Conservation (phyloP, 2,329 filamentous ascomycete species). For the Nemania abortiva region DNA sequence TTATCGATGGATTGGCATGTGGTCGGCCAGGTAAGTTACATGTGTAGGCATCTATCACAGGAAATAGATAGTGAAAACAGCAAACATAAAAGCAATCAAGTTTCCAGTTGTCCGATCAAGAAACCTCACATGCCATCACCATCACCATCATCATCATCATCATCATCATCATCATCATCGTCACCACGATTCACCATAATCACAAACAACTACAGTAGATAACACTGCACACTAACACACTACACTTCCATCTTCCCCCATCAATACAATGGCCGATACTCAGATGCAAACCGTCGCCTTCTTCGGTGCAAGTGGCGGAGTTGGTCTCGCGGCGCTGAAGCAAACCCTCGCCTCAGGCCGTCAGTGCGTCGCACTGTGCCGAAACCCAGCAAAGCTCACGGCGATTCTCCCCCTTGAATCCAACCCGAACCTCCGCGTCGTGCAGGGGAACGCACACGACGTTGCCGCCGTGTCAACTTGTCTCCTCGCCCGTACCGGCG, state of each 20-base stretch:
- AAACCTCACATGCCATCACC: slow-evolving; percentile 4
- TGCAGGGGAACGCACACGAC: slow-evolving; percentile 63
- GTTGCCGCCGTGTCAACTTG: slow-evolving; percentile 53
- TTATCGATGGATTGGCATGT: not conserved
- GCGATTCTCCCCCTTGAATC: slow-evolving; percentile 50
- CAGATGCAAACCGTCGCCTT: slow-evolving; percentile 60
- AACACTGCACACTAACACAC: no score
- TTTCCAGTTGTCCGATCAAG: not conserved
- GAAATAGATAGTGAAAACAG: not conserved
- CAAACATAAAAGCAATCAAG: slow-evolving; percentile 7
- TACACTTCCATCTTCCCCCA: not conserved
- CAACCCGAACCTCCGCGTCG: slow-evolving; percentile 57
- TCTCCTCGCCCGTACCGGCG: slow-evolving; percentile 50
- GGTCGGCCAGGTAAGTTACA: not conserved
- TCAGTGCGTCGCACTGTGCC: slow-evolving; percentile 62
- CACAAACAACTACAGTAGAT: no score
- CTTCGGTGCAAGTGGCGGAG: slow-evolving; percentile 66
- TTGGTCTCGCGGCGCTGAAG: slow-evolving; percentile 62
- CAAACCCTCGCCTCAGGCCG: slow-evolving; percentile 60
- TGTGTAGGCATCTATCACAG: not conserved
- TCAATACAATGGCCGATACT: slow-evolving; percentile 15
- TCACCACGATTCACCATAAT: not conserved
- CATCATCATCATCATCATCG: not conserved
- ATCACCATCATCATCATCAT: not conserved
- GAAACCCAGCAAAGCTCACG: slow-evolving; percentile 63